Evolutionary conservation across 352 stramenopile species (phyloP), one percentile per base, ranked within the genome.

Genomic region (Peronospora farinosa): DNA sequence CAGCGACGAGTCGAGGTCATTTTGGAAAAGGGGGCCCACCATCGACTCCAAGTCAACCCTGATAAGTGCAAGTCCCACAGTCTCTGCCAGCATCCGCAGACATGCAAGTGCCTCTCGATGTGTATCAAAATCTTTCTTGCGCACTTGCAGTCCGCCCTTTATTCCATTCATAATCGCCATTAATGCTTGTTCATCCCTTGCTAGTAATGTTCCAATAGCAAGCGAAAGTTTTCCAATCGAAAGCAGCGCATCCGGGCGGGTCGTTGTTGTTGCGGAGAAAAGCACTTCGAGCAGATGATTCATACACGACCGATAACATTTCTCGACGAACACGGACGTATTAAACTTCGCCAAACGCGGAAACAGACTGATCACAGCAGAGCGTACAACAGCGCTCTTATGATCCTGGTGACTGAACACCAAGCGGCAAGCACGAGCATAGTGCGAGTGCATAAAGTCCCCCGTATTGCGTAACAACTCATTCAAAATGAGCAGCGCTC

Each of bases 381-480:
- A 81, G 3, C 81, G 80, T 43, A 94, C 84, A 4, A 72, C 72
- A 28, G 81, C 56, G 42, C 64, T 87, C 63, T 88, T 89, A 68
- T 94, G 81, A 38, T 91, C 77, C 46, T 82, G 75, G 32, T 86
- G 64, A 19, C 70, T 68, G 51, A 91, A 89, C 19, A 94, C 78
- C 25, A 89, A 62, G 28, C 82, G 61, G 40, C 79, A 90, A 13
- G 84, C 73, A 51, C 78, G 72, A 10, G 53, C 57, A 55, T 91
- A 94, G 60, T 94, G 77, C 40, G 73, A 72, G 54, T 92, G 80
- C 84, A 94, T 94, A 51, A 92, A 94, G 54, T 94, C 84, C 10
- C 84, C 84, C 7, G 79, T 90, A 57, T 92, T 94, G 25, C 84
- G 75, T 46, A 94, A 69, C 40, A 94, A 48, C 46, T 94, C 84